Base-by-base conservation (phyloP, 164 flowering plant species). In the Sextonia rubra region DNA sequence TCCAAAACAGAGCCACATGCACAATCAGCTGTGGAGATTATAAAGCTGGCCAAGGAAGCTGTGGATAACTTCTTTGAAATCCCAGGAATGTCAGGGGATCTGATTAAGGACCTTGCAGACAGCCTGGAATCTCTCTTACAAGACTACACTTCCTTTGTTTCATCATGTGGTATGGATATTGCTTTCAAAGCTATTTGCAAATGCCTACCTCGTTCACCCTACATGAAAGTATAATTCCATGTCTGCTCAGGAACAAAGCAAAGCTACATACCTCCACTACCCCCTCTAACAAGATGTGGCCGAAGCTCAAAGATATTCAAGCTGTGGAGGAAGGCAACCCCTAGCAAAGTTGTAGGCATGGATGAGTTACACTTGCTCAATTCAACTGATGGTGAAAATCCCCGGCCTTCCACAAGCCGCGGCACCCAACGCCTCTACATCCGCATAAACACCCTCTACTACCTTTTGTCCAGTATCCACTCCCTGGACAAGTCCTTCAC, bases 351-450 rank as follows among this genome's bases (percentile, higher is more conserved):
- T 22, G 81, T 77, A 0, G 61, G 30, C 3, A 88, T 84, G 15
- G 56, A 74, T 23, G 30, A 3, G 44, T 15, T 25, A 20, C 87
- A 82, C 12, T 73, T 25, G 3, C 24, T 20, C 65, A 80, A 74
- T 27, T 2, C 71, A 0, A 71, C 64, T 5, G 88, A 88, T 20
- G 90, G 81, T 2, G 82, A 86, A 64, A 83, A 90, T 75, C 93
- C 93, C 12, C 87, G 97, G 1, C 92, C 96, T 52, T 91, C 97
- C 18, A 93, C 92, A 5, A 95, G 97, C 76, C 91, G 99, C 25
- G 97, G 94, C 47, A 95, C 98, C 2, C 99, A 93, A 63, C 97
- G 97, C 76, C 88, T 93, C 22, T 95, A 95, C 79, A 89, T 91
- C 71, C 92, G 99, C 62, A 90, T 95, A 73, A 95, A 95, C 90